phyloP scores from a whole-genome alignment of 257 asterid genomes.

The Lycium barbarum region DNA sequence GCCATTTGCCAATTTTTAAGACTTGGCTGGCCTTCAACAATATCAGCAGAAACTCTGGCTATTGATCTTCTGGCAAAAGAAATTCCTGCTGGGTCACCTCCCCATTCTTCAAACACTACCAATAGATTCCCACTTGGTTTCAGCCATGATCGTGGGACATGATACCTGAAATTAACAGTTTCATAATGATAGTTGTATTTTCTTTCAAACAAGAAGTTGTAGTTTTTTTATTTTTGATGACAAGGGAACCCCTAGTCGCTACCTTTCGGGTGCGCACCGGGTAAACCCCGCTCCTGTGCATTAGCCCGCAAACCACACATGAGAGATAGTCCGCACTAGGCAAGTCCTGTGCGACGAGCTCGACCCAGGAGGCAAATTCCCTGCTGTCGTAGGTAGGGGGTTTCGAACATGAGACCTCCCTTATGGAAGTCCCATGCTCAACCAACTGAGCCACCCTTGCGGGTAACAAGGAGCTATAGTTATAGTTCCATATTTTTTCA shows the following conservation, averaged over 20 bases:
- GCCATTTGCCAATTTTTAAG: slow-evolving; percentile 19
- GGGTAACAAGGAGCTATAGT: neutral
- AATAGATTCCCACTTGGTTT: slow-evolving; percentile 36
- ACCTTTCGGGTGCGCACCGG: too few relatives aligned
- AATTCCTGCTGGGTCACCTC: slow-evolving; percentile 35
- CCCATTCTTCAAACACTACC: slow-evolving; percentile 42
- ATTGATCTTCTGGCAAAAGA: slow-evolving; percentile 36
- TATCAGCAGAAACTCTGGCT: slow-evolving; percentile 22
- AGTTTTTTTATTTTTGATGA: too few relatives aligned
- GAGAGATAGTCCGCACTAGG: too few relatives aligned
- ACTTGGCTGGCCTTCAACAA: slow-evolving; percentile 27
- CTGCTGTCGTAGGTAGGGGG: too few relatives aligned
- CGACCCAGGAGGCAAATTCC: too few relatives aligned
- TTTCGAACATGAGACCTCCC: too few relatives aligned
- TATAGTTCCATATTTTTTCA: neutral
- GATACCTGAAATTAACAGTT: slow-evolving; percentile 33
- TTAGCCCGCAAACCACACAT: too few relatives aligned
- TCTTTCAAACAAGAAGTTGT: neutral
- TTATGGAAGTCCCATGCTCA: too few relatives aligned
- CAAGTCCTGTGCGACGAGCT: too few relatives aligned
- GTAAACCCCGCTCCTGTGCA: too few relatives aligned
- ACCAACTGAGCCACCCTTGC: too few relatives aligned
- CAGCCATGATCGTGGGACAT: slow-evolving; percentile 41
- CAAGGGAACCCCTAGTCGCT: too few relatives aligned
- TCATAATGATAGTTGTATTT: neutral